A percentile compares a stretch with the other conserved stretches of the same genome.
These are phyloP conservation scores for Grosmannia serpens DNA, from an alignment of 2,329 filamentous ascomycete genomes.

Conservation along the genomic window DNA sequence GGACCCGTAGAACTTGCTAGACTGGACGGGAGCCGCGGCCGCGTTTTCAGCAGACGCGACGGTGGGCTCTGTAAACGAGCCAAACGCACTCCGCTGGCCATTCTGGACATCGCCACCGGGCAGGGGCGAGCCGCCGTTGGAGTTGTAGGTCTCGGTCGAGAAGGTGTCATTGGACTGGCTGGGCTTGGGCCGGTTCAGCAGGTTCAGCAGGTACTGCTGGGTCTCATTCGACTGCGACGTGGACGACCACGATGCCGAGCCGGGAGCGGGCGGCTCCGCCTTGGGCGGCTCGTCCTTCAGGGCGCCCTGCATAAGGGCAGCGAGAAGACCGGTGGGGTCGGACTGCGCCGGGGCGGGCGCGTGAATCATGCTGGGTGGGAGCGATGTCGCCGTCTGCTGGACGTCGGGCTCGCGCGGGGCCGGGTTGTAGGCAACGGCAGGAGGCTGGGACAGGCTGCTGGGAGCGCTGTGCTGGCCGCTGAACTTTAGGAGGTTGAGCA, in stretches of 20 bases:
- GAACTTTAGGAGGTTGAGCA: conserved; percentile 53
- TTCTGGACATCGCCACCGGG: conserved; percentile 23
- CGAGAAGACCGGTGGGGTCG: conserved; percentile 46
- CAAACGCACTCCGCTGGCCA: conserved; percentile 10
- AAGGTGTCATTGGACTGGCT: conserved; percentile 10
- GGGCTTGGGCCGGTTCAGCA: conserved; percentile 47
- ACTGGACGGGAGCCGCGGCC: neutral
- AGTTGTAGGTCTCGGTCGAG: conserved; percentile 29
- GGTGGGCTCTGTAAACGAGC: neutral
- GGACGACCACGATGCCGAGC: conserved; percentile 29
- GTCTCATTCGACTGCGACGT: conserved; percentile 54
- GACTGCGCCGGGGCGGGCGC: conserved; percentile 44
- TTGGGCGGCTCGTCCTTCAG: conserved; percentile 29
- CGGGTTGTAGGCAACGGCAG: conserved; percentile 5
- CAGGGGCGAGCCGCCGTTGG: conserved; percentile 33
- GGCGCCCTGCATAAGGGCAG: conserved; percentile 48
- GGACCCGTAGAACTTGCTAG: neutral
- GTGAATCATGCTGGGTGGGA: conserved; percentile 31
- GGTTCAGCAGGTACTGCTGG: conserved; percentile 73
- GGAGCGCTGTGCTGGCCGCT: conserved; percentile 22
- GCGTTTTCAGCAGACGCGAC: neutral
- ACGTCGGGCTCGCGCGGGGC: conserved; percentile 17
- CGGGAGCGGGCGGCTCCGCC: conserved; percentile 12
- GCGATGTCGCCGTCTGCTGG: conserved; percentile 17
- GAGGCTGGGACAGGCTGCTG: neutral